Evolutionary conservation across 495 filamentous ascomycete genomes (phyloP).

Genomic region (Extremus antarcticus): DNA sequence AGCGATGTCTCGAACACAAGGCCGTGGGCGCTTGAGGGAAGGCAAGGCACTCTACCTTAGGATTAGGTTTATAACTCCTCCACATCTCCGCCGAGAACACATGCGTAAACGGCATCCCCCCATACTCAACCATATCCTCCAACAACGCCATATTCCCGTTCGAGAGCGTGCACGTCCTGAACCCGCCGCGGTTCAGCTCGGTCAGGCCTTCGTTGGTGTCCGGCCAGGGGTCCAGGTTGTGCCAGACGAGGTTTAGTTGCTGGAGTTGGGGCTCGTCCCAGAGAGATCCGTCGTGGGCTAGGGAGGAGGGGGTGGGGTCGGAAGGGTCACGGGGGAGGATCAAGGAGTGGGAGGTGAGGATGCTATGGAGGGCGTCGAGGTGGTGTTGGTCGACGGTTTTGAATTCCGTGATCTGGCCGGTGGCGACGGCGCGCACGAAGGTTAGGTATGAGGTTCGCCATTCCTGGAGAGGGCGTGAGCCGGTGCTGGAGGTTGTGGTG

Average conservation of each 20-base stretch:
- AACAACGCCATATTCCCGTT: constrained; percentile 64
- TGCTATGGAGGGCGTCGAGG: constrained; percentile 42
- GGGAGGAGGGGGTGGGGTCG: constrained; percentile 2
- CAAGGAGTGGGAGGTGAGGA: constrained; percentile 30
- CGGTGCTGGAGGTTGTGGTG: constrained; percentile 33
- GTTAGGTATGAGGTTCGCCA: constrained; percentile 54
- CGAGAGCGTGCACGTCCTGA: constrained; percentile 54
- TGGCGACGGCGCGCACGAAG: constrained; percentile 43
- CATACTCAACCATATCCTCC: constrained; percentile 48
- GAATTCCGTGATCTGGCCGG: constrained; percentile 32
- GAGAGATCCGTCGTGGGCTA: constrained; percentile 37
- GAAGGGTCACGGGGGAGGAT: constrained; percentile 10
- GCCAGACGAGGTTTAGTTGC: constrained; percentile 54
- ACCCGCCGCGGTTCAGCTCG: constrained; percentile 39
- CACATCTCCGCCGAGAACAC: constrained; percentile 60
- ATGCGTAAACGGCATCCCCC: constrained; percentile 48
- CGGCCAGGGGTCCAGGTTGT: constrained; percentile 57
- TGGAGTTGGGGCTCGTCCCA: constrained; percentile 49
- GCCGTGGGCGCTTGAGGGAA: no score
- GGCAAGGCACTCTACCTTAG: no score
- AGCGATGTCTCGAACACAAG: no score
- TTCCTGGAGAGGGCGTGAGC: constrained; percentile 48
- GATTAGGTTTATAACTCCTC: constrained; percentile 65
- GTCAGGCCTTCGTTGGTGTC: constrained; percentile 50
- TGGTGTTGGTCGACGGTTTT: constrained; percentile 54